Percentiles rank a stretch among this genome's conserved stretches.
Evolutionary conservation across 2,329 filamentous ascomycete genomes (phyloP).

Genomic region (Dactylellina sp.): DNA sequence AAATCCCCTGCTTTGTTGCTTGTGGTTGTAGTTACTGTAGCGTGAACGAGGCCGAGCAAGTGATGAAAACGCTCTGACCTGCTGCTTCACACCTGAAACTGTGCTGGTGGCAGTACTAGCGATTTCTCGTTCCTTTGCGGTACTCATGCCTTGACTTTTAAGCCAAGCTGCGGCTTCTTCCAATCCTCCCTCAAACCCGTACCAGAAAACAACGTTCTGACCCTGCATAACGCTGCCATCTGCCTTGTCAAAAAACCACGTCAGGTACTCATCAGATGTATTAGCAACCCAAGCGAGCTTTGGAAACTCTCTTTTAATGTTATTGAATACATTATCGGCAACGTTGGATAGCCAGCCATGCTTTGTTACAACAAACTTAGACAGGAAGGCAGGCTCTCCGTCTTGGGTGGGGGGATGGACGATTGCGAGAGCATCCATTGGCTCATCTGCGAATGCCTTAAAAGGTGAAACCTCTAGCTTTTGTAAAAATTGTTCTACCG

Average conservation of each 20-base stretch:
- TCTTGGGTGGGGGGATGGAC: constrained; percentile 79
- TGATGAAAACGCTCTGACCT: constrained; percentile 60
- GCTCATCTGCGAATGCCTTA: constrained; percentile 93
- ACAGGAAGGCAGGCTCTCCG: constrained; percentile 80
- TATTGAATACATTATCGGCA: constrained; percentile 92
- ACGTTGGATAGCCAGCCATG: constrained; percentile 94
- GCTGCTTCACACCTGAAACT: constrained; percentile 60
- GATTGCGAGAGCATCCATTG: constrained; percentile 90
- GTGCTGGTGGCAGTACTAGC: constrained; percentile 55
- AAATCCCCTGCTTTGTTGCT: constrained; percentile 65
- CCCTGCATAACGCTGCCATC: constrained; percentile 88
- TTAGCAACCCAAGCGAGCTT: constrained; percentile 96
- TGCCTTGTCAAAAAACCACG: constrained; percentile 98
- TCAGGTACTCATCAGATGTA: constrained; percentile 93
- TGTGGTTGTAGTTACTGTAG: constrained; percentile 35
- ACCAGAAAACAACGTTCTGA: constrained; percentile 95
- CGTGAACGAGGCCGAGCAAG: constrained; percentile 63
- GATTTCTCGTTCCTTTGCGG: constrained; percentile 70
- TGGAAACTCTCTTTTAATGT: constrained; percentile 92
- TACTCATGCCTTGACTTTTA: constrained; percentile 83
- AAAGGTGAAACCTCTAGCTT: constrained; percentile 81
- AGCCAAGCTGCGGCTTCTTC: constrained; percentile 86
- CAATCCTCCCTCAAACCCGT: constrained; percentile 79
- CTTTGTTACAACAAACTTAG: constrained; percentile 93
- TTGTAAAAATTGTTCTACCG: constrained; percentile 87